Conservation (phyloP, 495 filamentous ascomycete species). For the Podospora anserina region DNA sequence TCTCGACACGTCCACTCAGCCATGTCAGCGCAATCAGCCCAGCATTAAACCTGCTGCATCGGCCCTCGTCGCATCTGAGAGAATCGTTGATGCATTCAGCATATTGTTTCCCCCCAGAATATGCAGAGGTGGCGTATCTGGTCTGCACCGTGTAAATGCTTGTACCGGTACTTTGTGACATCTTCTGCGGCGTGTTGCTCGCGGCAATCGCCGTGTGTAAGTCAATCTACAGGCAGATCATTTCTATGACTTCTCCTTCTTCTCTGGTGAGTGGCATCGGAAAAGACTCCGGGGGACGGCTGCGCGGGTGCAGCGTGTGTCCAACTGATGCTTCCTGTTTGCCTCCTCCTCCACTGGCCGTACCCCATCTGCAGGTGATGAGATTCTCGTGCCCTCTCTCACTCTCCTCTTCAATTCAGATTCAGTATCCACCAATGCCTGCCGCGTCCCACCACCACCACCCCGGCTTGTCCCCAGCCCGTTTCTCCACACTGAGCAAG, state of each 20-base stretch:
- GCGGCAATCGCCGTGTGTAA: slow-evolving; percentile 15
- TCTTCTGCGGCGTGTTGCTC: not conserved
- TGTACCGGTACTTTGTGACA: not conserved
- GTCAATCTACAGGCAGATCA: not conserved
- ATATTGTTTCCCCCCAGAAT: not conserved
- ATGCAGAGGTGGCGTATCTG: not conserved
- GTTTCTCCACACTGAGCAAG: not conserved
- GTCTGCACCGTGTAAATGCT: slow-evolving; percentile 6
- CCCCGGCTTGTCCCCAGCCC: not conserved
- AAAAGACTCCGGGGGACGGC: too few relatives aligned
- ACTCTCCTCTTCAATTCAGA: not conserved
- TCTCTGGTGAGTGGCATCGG: not conserved
- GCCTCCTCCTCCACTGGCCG: not conserved
- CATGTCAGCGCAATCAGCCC: not conserved
- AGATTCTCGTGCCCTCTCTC: slow-evolving; percentile 5
- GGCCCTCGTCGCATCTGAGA: not conserved
- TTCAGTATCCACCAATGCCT: slow-evolving; percentile 12
- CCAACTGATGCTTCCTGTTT: slow-evolving; percentile 13
- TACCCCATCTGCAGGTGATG: slow-evolving; percentile 2
- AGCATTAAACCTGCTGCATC: slow-evolving; percentile 1
- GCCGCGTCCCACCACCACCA: slow-evolving; percentile 12
- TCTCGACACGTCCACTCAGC: slow-evolving; percentile 6
- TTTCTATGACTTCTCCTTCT: not conserved
- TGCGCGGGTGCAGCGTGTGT: not conserved
- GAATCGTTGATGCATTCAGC: not conserved